A percentile compares a stretch with the other conserved stretches of the same genome.
phyloP scores from a whole-genome alignment of 2,329 filamentous ascomycete genomes.

The Aspergillus tubingensis region DNA sequence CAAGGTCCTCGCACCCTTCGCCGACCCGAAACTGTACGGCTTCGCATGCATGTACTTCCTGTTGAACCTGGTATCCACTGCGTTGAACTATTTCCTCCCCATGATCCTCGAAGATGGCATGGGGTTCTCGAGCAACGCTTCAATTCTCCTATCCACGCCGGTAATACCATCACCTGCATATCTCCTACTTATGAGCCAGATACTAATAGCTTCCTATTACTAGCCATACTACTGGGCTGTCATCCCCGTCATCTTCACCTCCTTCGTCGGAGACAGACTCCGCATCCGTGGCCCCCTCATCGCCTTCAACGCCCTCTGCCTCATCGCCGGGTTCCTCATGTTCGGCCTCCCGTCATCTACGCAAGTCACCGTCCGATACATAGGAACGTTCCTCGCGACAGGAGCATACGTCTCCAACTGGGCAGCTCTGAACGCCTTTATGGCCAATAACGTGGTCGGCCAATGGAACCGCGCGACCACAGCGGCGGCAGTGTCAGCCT shows the following conservation, averaged over 20 bases:
- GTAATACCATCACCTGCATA: slow-evolving; percentile 24
- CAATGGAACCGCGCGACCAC: slow-evolving; percentile 68
- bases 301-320: slow-evolving; percentile 62
- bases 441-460: slow-evolving; percentile 63
- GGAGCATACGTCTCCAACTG: slow-evolving; percentile 70
- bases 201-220: slow-evolving; percentile 11
- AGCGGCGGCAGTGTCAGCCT: slow-evolving; percentile 61
- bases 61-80: slow-evolving; percentile 66
- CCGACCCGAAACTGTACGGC: slow-evolving; percentile 64
- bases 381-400: slow-evolving; percentile 66
- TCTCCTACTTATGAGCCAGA: not conserved
- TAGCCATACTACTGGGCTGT: slow-evolving; percentile 67
- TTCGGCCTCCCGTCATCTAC: slow-evolving; percentile 58
- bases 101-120: slow-evolving; percentile 59
- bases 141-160: slow-evolving; percentile 65
- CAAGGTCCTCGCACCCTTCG: slow-evolving; percentile 58
- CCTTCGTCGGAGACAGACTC: slow-evolving; percentile 62
- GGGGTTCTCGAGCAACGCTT: slow-evolving; percentile 54
- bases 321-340: slow-evolving; percentile 67
- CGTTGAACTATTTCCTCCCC: slow-evolving; percentile 66
- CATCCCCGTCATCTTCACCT: slow-evolving; percentile 64
- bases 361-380: slow-evolving; percentile 63
- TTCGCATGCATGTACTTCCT: slow-evolving; percentile 68
- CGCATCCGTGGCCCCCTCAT: slow-evolving; percentile 65
- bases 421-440: slow-evolving; percentile 66